Percentiles rank a stretch among this genome's conserved stretches.
phyloP scores from a whole-genome alignment of 2,329 filamentous ascomycete species.

The Neonectria neomacrospora region DNA sequence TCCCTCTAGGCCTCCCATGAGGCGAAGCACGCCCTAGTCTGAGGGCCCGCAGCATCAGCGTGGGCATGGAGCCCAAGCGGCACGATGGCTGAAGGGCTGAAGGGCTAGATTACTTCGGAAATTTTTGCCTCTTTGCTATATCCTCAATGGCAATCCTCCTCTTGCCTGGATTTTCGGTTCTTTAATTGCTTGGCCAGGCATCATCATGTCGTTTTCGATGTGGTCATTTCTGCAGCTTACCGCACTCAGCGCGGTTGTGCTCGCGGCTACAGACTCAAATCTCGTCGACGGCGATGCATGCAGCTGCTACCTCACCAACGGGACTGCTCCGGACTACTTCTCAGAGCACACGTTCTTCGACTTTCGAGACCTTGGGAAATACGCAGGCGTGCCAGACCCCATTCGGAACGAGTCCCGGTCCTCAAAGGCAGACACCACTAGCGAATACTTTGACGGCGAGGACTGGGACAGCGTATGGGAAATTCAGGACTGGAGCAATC shows the following conservation, averaged over 20 bases:
- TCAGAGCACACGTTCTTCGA: constrained; percentile 61
- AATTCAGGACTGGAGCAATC: constrained; percentile 56
- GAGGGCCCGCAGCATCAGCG: constrained; percentile 24
- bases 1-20: background rate
- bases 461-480: constrained; percentile 53
- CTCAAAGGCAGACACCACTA: constrained; percentile 45
- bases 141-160: background rate
- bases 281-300: constrained; percentile 50
- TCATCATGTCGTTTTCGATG: constrained; percentile 24
- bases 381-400: constrained; percentile 51
- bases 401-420: constrained; percentile 45
- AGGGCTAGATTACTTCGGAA: background rate
- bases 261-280: constrained; percentile 29
- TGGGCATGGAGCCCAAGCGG: constrained; percentile 11
- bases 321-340: constrained; percentile 56
- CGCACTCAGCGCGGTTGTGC: constrained; percentile 8
- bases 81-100: background rate
- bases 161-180: background rate
- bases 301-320: constrained; percentile 62
- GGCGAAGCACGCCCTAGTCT: background rate
- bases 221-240: constrained; percentile 19
- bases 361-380: constrained; percentile 56
- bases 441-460: constrained; percentile 52
- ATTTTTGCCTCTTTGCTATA: constrained; percentile 9
- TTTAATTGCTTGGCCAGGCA: background rate